phyloP scores from a whole-genome alignment of 1,284 basidiomycete species.

The Fistulinella staudtii region DNA sequence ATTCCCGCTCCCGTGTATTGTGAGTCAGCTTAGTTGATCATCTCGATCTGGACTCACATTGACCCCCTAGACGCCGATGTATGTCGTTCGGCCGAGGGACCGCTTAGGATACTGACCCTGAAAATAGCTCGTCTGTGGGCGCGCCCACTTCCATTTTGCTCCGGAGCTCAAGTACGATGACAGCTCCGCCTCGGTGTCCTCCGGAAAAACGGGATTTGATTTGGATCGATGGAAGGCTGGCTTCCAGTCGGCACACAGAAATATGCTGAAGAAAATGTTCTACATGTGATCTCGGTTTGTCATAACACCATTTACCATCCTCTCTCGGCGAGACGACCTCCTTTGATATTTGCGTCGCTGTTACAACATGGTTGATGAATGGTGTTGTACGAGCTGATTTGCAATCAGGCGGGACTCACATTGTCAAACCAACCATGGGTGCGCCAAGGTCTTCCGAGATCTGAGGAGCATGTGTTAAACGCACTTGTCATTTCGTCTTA shows the following conservation, averaged over 20 bases:
- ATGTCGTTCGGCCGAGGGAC: slow-evolving; percentile 14
- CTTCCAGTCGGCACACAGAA: slow-evolving; percentile 21
- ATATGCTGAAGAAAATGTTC: slow-evolving; percentile 36
- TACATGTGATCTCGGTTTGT: slow-evolving; percentile 35
- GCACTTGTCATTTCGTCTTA: neutral
- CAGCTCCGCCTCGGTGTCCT: slow-evolving; percentile 27
- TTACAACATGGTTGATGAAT: slow-evolving; percentile 2
- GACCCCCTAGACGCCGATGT: slow-evolving; percentile 51
- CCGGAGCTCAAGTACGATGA: slow-evolving; percentile 36
- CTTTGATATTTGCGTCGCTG: slow-evolving; percentile 62
- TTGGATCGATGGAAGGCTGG: slow-evolving; percentile 35
- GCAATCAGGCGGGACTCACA: slow-evolving; percentile 47
- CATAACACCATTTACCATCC: slow-evolving; percentile 43
- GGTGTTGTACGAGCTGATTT: slow-evolving; percentile 6
- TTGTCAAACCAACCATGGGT: slow-evolving; percentile 92
- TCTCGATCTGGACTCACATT: slow-evolving; percentile 5
- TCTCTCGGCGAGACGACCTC: slow-evolving; percentile 51
- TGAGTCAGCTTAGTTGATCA: slow-evolving; percentile 34
- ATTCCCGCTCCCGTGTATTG: slow-evolving; percentile 84
- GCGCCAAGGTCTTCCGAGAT: slow-evolving; percentile 87
- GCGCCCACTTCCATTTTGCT: slow-evolving; percentile 44
- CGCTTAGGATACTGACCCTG: slow-evolving; percentile 1
- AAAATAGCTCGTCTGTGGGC: slow-evolving; percentile 48
- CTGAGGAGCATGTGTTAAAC: slow-evolving; percentile 33
- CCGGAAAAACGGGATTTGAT: slow-evolving; percentile 29